phyloP scores from a whole-genome alignment of 2,329 filamentous ascomycete species.

The Xylariaceae sp. region DNA sequence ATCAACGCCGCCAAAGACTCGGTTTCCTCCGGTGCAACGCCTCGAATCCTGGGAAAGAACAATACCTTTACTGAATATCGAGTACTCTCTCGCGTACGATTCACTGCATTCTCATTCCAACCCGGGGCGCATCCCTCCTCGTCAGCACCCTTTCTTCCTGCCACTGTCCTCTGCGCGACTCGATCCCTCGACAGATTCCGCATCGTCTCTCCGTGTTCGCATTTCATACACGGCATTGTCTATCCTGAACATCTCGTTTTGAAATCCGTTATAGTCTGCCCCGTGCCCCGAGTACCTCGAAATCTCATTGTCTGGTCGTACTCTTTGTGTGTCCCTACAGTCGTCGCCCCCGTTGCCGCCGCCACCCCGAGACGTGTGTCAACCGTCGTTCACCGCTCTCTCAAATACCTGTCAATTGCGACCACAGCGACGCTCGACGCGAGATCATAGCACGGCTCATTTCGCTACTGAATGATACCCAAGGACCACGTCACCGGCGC shows the following conservation, averaged over 20 bases:
- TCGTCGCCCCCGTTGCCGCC: conserved; percentile 3
- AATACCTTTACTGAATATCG: conserved; percentile 23
- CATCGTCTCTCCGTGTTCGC: conserved; percentile 16
- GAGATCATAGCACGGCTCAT: conserved; percentile 14
- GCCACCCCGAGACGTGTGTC: conserved; percentile 15
- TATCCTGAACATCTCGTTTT: conserved; percentile 14
- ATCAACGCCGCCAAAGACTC: conserved; percentile 21
- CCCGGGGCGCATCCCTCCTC: conserved; percentile 30
- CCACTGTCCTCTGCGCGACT: conserved; percentile 27
- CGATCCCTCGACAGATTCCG: conserved; percentile 5
- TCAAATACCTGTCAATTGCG: conserved; percentile 10
- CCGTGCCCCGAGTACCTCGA: conserved; percentile 18
- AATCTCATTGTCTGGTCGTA: conserved; percentile 27
- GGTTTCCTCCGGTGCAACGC: conserved; percentile 17
- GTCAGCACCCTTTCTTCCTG: conserved; percentile 18
- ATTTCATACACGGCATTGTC: conserved; percentile 17
- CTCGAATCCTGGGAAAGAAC: conserved; percentile 25
- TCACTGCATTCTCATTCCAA: conserved; percentile 25
- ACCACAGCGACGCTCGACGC: conserved; percentile 11
- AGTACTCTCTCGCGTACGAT: conserved; percentile 21
- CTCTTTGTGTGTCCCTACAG: conserved; percentile 27
- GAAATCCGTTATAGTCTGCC: conserved; percentile 17
- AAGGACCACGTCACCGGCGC: conserved; percentile 28
- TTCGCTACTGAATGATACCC: conserved; percentile 10
- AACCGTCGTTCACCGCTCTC: conserved; percentile 8